Evolutionary conservation across 1,284 basidiomycete species (phyloP), one percentile per base, ranked within the genome.

Genomic region (Anthracocystis panici-leucophaei): DNA sequence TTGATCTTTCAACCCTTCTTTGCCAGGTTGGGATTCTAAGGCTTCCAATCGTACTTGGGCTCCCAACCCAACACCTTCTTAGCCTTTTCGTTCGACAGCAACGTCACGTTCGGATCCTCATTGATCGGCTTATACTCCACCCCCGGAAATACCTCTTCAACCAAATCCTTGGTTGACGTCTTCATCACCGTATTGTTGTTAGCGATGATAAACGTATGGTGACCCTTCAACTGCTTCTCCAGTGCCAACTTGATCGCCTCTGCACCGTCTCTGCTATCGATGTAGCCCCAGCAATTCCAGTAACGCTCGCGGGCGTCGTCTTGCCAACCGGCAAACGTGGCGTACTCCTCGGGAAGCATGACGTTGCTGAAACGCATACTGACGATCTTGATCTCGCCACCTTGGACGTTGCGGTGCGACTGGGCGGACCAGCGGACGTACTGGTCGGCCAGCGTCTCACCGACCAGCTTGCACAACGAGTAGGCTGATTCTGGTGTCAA

Each of bases 191-290:
- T 86, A 59, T 86, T 86, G 64, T 82, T 84, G 78, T 86, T 86
- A 20, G 85, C 85, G 53, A 87, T 84, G 57, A 86, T 81, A 77
- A 85, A 86, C 9, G 83, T 80, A 44, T 87, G 84, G n/a, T 85
- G 79, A 6, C 86, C 86, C 31, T 77, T 86, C 42, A 84, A 67
- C 14, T 71, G 48, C 1, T 74, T 78, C 40, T 85, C 80, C 42
- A 86, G 61, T 2, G 84, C 84, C 10, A 86, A 68, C 2, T 81
- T 77, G 74, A 86, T 85, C 0, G 84, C 86, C 53, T 86, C 84
- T 14, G 84, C 86, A 33, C 86, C 86, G 57, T 87, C 86, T 11
- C 86, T 60, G 0, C 83, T 81, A 61, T 87, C 86, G 82, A 86
- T 65, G 59, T 77, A 77, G 8, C 75, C 75, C 65, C 68, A 77